A percentile compares a stretch with the other conserved stretches of the same genome.
Evolutionary conservation across 2,329 filamentous ascomycete genomes (phyloP).

Genomic region (Cladobotryum mycophilum): DNA sequence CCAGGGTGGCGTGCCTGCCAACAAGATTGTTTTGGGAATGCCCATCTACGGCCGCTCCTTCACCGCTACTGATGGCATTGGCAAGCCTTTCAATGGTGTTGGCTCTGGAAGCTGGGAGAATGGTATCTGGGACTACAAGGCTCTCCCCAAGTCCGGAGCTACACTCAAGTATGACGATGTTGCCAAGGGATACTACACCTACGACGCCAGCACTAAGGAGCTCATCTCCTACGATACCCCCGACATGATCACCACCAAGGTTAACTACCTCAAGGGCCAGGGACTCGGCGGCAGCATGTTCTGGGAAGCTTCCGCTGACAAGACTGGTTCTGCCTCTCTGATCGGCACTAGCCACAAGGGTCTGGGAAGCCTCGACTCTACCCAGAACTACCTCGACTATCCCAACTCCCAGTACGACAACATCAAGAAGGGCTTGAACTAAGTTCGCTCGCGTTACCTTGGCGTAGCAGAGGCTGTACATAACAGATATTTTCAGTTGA

Average conservation of each 20-base stretch:
- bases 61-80: conserved; percentile 53
- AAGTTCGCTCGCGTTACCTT: neutral
- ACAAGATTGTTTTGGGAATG: conserved; percentile 71
- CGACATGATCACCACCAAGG: conserved; percentile 54
- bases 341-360: conserved; percentile 45
- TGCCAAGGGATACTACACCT: conserved; percentile 63
- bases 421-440: conserved; percentile 30
- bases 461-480: no score
- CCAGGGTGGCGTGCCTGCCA: conserved; percentile 50
- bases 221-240: conserved; percentile 70
- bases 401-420: conserved; percentile 51
- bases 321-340: conserved; percentile 51
- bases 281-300: conserved; percentile 75
- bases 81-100: conserved; percentile 55
- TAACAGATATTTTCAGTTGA: no score
- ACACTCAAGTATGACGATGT: conserved; percentile 50
- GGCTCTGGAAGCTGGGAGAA: conserved; percentile 66
- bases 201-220: conserved; percentile 51
- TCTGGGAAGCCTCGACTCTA: conserved; percentile 35
- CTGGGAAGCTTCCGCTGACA: conserved; percentile 74
- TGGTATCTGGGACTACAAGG: conserved; percentile 78
- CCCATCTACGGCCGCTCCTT: conserved; percentile 46
- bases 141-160: conserved; percentile 56
- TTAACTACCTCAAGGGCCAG: conserved; percentile 54
- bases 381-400: conserved; percentile 45